Evolutionary conservation across 768 basidiomycete species (phyloP), one percentile per base, ranked within the genome.

Genomic region (Rhizopogon vulgaris): DNA sequence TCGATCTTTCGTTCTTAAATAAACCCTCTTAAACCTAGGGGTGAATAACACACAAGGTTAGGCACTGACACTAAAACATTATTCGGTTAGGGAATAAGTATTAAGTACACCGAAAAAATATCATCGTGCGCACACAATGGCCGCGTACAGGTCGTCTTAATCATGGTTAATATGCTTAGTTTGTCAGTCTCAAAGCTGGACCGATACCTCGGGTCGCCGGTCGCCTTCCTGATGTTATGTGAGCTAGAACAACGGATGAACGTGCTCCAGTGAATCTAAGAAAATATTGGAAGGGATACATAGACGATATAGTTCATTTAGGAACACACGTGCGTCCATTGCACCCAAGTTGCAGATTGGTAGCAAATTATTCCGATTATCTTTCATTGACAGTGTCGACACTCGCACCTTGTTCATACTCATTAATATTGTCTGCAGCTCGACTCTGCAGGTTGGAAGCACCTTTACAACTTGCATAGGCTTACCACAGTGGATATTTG

Each of bases 281-380:
- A 39, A 46, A 49, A 49, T 41, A 42, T 39, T 32, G 3, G 32
- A 38, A 18, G 27, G 9, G 22, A 4, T 3, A 14, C 18, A 4
- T n/a, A 37, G 41, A 14, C 5, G 49, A 11, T 30, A 17, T 49
- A 50, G 48, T 49, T 49, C 39, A 52, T n/a, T 41, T 30, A 3
- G 28, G 38, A 27, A 28, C 60, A 50, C 42, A 80, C 67, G 53
- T 83, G 80, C 12, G 89, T 74, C 87, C 87, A 91, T 60, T 87
- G 80, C 17, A 92, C 85, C 87, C 89, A 90, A 90, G 68, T 27
- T 69, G 68, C 0, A 71, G 68, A 54, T 78, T 78, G 55, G 78
- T 73, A 59, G 88, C 79, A 32, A 87, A 22, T 22, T 22, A 22
- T 22, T 22, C 22, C 22, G 22, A 22, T 22, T 22, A 22, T 22